phyloP scores from a whole-genome alignment of 129 eudicot species.

The Tagetes erecta region DNA sequence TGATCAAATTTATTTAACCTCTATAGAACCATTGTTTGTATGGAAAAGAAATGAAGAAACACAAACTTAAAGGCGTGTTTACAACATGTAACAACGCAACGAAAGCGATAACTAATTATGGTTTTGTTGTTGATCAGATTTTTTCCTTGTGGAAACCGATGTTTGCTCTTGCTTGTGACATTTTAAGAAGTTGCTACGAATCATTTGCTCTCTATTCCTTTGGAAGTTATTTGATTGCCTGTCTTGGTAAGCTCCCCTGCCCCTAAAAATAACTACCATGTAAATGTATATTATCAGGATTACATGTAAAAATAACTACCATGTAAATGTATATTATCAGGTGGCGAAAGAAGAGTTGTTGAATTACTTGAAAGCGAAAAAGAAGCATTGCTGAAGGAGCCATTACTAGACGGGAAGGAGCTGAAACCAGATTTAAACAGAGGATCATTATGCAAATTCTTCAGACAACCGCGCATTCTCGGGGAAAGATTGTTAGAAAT shows the following conservation, averaged over 20 bases:
- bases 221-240: constrained; percentile 94
- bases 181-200: constrained; percentile 92
- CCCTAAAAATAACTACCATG: background rate
- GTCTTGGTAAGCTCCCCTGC: constrained; percentile 65
- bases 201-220: constrained; percentile 90
- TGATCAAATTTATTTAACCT: too few species aligned
- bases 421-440: constrained; percentile 35
- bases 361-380: constrained; percentile 77
- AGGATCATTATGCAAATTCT: constrained; percentile 52
- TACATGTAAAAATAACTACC: background rate
- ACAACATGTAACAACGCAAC: background rate
- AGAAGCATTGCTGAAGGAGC: constrained; percentile 48
- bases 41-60: background rate
- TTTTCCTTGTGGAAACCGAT: constrained; percentile 69
- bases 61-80: background rate
- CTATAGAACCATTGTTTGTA: background rate
- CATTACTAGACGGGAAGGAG: constrained; percentile 58
- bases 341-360: constrained; percentile 73
- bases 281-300: background rate
- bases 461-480: constrained; percentile 56
- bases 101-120: background rate
- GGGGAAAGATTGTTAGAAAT: constrained; percentile 70
- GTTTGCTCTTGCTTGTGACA: constrained; percentile 80
- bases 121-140: constrained; percentile 45
- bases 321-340: constrained; percentile 32